Evolutionary conservation across 768 basidiomycete species (phyloP), one percentile per base, ranked within the genome.

Genomic region (Phylloporus arenicola): DNA sequence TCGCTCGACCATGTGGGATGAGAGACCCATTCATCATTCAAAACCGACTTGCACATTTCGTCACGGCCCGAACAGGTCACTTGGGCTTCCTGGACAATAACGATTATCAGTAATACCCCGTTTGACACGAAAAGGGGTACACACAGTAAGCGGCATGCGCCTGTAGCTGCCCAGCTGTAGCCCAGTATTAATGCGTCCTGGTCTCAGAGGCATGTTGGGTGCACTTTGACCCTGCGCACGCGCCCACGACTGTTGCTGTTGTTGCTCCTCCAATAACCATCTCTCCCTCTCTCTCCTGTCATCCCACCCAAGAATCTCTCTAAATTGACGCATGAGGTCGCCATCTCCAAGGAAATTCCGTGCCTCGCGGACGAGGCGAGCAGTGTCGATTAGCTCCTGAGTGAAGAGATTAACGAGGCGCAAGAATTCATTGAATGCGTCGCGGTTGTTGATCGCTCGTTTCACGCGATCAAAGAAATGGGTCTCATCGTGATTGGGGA

Each of bases 21-120:
- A 5, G 94, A 93, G 29, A 98, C 87, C 95, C 95, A 99, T 58
- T 95, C 91, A 64, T 99, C 96, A 63, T 99, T 99, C 46, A 99
- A 73, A 5, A 99, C 96, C 7, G 88, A 84, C 62, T 85, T 87
- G 68, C 95, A 97, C 86, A 98, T 94, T 19, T 92, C 89, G 61
- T 98, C 96, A 14, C 96, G 87, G 2, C 96, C 96, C 2, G 94
- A 89, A 63, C 96, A 99, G 0, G 86, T 74, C 13, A 95, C 84
- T 47, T 86, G 85, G 48, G 82, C 81, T 68, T 94, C 94, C 92
- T 96, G 59, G 24, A 22, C 24, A 25, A 46, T 29, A 39, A 46
- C 33, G 9, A 35, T 17, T 5, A 9, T 55, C 33, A 57, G 29
- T 45, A 30, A 51, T 11, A 30, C 16, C 12, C 7, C n/a, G 3